A percentile compares a stretch with the other conserved stretches of the same genome.
phyloP scores from a whole-genome alignment of 768 basidiomycete species.

The Lactifluus pinguis region DNA sequence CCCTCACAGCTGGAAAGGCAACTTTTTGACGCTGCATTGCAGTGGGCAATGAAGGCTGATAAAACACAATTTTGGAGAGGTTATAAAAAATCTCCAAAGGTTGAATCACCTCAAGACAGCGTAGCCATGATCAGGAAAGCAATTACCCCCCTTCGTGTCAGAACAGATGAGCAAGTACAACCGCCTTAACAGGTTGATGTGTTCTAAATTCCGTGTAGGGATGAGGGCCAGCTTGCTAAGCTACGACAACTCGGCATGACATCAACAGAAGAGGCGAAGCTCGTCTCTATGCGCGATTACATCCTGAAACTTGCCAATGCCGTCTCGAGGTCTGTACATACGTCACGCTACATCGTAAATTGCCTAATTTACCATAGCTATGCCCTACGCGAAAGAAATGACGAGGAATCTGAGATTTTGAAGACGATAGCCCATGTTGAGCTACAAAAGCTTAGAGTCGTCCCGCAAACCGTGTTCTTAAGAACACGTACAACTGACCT shows the following conservation, averaged over 20 bases:
- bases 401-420: conserved; percentile 55
- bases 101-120: conserved; percentile 65
- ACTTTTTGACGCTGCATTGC: conserved; percentile 76
- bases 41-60: conserved; percentile 83
- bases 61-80: conserved; percentile 73
- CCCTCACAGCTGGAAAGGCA: conserved; percentile 45
- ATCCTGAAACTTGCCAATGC: conserved; percentile 76
- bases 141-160: conserved; percentile 36
- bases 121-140: conserved; percentile 55
- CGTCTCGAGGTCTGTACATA: conserved; percentile 44
- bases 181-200: neutral
- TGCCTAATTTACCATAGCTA: conserved; percentile 39
- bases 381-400: conserved; percentile 50
- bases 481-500: conserved; percentile 43
- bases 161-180: conserved; percentile 70
- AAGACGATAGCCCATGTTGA: conserved; percentile 62
- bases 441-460: conserved; percentile 79
- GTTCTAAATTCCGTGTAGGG: conserved; percentile 37
- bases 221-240: conserved; percentile 65
- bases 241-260: conserved; percentile 87
- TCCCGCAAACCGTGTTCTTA: conserved; percentile 87
- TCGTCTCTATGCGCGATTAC: conserved; percentile 84
- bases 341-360: neutral
- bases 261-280: conserved; percentile 68
- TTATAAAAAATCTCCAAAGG: conserved; percentile 39